Conservation (phyloP, 2,329 filamentous ascomycete species). For the Hypoxylon sp. region DNA sequence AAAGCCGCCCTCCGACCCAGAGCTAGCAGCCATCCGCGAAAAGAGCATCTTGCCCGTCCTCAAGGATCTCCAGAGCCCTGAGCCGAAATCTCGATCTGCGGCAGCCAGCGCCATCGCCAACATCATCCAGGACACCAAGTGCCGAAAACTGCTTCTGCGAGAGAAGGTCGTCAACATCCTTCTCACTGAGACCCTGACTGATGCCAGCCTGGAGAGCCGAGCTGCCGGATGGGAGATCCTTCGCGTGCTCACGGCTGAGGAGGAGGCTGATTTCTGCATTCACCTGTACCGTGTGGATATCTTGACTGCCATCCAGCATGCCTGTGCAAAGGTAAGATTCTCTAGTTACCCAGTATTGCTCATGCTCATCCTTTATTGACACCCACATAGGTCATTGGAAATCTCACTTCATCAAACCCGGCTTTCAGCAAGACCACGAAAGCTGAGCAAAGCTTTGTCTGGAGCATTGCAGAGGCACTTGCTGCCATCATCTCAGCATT, state of each 20-base stretch:
- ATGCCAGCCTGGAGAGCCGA: conserved; percentile 71
- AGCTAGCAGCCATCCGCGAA: conserved; percentile 72
- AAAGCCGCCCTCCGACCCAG: conserved; percentile 72
- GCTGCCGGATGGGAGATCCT: conserved; percentile 77
- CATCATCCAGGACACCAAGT: conserved; percentile 70
- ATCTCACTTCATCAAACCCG: conserved; percentile 55
- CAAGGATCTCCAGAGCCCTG: conserved; percentile 68
- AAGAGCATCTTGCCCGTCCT: conserved; percentile 73
- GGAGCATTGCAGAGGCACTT: conserved; percentile 66
- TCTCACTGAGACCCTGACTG: conserved; percentile 72
- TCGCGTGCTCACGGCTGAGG: conserved; percentile 69
- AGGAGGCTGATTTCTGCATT: conserved; percentile 74
- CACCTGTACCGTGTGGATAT: conserved; percentile 73
- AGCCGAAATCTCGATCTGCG: conserved; percentile 68
- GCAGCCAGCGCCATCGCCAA: conserved; percentile 71
- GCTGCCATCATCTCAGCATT: conserved; percentile 65
- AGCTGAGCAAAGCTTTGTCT: conserved; percentile 64
- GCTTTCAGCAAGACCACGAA: conserved; percentile 62
- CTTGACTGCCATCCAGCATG: conserved; percentile 69
- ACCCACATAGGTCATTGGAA: conserved; percentile 56
- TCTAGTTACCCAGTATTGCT: not conserved
- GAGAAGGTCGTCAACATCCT: conserved; percentile 74
- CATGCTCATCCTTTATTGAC: conserved; percentile 11
- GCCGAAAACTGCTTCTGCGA: conserved; percentile 72
- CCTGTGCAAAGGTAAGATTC: conserved; percentile 62